phyloP scores from a whole-genome alignment of 2,329 filamentous ascomycete genomes.

The Aureobasidium leucospermi region DNA sequence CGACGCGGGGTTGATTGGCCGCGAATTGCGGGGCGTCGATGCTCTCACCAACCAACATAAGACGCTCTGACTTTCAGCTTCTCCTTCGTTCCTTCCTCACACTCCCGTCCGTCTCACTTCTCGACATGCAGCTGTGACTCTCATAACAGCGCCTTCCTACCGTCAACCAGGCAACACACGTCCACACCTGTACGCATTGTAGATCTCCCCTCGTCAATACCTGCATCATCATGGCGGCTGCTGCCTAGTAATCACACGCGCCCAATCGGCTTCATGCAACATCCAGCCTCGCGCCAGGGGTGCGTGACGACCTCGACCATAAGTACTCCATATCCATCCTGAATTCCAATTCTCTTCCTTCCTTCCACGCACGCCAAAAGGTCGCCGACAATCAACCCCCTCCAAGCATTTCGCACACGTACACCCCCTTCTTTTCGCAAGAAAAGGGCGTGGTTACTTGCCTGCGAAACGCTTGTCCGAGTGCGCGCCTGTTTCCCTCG shows the following conservation, averaged over 20 bases:
- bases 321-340: neutral
- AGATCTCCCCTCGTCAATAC: slow-evolving; percentile 1
- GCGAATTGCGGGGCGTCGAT: neutral
- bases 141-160: neutral
- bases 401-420: slow-evolving; percentile 13
- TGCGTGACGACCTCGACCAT: neutral
- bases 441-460: slow-evolving; percentile 3
- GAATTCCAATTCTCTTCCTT: neutral
- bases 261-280: slow-evolving; percentile 5
- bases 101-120: neutral
- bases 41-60: neutral
- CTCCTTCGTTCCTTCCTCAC: neutral
- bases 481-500: slow-evolving; percentile 5
- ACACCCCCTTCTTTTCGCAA: slow-evolving; percentile 4
- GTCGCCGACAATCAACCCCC: slow-evolving; percentile 16
- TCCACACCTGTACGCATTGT: neutral
- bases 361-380: slow-evolving; percentile 14
- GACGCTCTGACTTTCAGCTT: neutral
- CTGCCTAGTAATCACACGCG: slow-evolving; percentile 7
- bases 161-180: slow-evolving; percentile 3
- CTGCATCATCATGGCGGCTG: slow-evolving; percentile 1
- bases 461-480: slow-evolving; percentile 14
- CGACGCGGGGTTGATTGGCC: slow-evolving; percentile 1
- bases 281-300: slow-evolving; percentile 6
- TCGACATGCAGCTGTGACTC: neutral